phyloP scores from a whole-genome alignment of 1,284 basidiomycete species.

The Leccinum insigne region DNA sequence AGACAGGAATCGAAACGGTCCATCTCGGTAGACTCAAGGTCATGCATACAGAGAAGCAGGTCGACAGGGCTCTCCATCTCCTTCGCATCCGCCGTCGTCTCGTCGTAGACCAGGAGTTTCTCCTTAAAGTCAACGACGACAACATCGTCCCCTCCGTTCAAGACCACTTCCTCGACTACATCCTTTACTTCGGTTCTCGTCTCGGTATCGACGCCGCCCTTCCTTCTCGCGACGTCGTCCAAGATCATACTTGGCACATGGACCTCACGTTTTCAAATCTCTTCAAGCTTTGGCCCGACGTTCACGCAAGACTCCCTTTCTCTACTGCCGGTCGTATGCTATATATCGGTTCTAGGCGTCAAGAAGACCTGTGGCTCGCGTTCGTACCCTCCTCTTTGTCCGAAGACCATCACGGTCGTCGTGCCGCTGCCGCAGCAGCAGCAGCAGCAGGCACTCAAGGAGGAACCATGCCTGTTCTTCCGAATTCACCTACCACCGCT shows the following conservation, averaged over 20 bases:
- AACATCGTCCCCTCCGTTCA: background rate
- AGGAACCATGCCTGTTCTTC: background rate
- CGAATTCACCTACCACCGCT: background rate
- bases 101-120: background rate
- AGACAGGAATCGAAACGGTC: background rate
- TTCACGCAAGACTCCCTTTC: slow-evolving; percentile 1
- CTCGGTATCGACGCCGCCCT: slow-evolving; percentile 7
- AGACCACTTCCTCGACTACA: slow-evolving; percentile 8
- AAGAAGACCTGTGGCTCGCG: slow-evolving; percentile 13
- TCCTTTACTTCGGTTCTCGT: background rate
- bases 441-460: no score
- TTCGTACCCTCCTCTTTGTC: slow-evolving; percentile 3
- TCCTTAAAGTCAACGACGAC: background rate
- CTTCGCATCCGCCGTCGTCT: background rate
- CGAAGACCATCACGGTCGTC: background rate
- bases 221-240: background rate
- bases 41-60: background rate
- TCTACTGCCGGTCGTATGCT: slow-evolving; percentile 5
- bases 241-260: slow-evolving; percentile 6
- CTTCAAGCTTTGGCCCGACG: slow-evolving; percentile 6
- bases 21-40: background rate
- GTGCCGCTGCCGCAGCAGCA: no score
- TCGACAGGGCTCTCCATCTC: background rate
- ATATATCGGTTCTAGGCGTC: background rate
- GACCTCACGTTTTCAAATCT: slow-evolving; percentile 1